phyloP scores from a whole-genome alignment of 2,329 filamentous ascomycete species.

The Cladophialophora chaetospira region DNA sequence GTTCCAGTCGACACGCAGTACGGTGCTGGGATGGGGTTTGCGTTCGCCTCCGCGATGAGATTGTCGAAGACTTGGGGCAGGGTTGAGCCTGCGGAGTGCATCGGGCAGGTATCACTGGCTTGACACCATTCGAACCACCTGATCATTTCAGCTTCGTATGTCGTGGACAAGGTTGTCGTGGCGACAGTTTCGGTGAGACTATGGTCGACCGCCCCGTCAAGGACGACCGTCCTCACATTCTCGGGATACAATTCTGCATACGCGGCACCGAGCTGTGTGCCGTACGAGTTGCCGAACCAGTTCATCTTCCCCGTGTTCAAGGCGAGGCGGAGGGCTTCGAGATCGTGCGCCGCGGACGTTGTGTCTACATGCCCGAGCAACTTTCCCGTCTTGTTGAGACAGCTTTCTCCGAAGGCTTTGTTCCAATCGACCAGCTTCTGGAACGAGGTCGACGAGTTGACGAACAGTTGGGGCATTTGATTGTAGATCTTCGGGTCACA shows the following conservation, averaged over 20 bases:
- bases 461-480: slow-evolving; percentile 39
- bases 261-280: slow-evolving; percentile 46
- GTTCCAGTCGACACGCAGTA: slow-evolving; percentile 43
- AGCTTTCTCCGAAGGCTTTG: slow-evolving; percentile 44
- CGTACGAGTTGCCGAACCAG: slow-evolving; percentile 50
- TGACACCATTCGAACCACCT: slow-evolving; percentile 21
- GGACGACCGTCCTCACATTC: slow-evolving; percentile 44
- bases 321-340: slow-evolving; percentile 41
- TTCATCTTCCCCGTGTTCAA: slow-evolving; percentile 43
- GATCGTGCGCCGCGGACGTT: slow-evolving; percentile 39
- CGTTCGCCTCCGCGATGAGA: slow-evolving; percentile 18
- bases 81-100: slow-evolving; percentile 3
- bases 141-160: slow-evolving; percentile 13
- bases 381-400: slow-evolving; percentile 42
- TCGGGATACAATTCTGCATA: slow-evolving; percentile 51
- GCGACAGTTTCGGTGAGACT: slow-evolving; percentile 39
- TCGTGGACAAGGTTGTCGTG: neutral
- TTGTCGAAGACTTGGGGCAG: slow-evolving; percentile 6
- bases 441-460: slow-evolving; percentile 4
- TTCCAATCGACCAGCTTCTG: slow-evolving; percentile 44
- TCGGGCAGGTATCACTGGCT: slow-evolving; percentile 8
- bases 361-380: slow-evolving; percentile 49
- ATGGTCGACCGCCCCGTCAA: slow-evolving; percentile 52
- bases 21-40: slow-evolving; percentile 38
- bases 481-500: slow-evolving; percentile 44